Base-by-base conservation (phyloP, 352 stramenopile species). In the Pythium phragmitis region DNA sequence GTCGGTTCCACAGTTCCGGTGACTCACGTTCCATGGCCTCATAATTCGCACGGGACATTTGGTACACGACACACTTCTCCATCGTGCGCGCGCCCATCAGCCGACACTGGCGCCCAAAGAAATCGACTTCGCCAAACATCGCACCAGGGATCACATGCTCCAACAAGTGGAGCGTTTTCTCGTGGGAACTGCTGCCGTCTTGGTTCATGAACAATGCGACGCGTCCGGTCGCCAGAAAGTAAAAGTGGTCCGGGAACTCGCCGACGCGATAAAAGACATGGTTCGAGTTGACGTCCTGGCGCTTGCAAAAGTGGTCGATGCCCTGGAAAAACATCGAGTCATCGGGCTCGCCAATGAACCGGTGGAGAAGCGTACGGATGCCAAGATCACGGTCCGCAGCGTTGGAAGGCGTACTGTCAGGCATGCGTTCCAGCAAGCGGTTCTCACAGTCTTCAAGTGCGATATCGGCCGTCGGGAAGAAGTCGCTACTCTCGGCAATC, bases 101-200 rank as follows among this genome's bases (percentile, higher is more conserved):
- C 39, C 85, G 79, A 23, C 75, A 77, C 60, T 95, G 87, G 19
- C 69, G 67, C 34, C 83, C 79, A 50, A 95, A 93, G 58, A 96
- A 96, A 56, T 96, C 87, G 3, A 92, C 85, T 58, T 96, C 87
- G 23, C 87, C 87, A 66, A 96, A 96, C 78, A 94, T 90, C 34
- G 83, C 84, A 9, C 82, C 85, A 0, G 85, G 80, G 17, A 90
- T 79, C 43, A 92, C 84, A 33, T 82, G 80, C 63, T 92, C 82
- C 9, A 93, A 53, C 55, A 87, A 55, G 41, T 76, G 75, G 30
- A 92, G 52, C 16, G 73, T 52, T 57, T 85, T 86, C 2, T 77
- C 70, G 6, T 76, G 73, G 4, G 64, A 60, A n/a, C 75, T 73
- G 51, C 73, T 82, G 26, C 76, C 80, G 21, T 92, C 83, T 16